Base-by-base conservation (phyloP, 495 filamentous ascomycete genomes). In the Bombardia bombarda region DNA sequence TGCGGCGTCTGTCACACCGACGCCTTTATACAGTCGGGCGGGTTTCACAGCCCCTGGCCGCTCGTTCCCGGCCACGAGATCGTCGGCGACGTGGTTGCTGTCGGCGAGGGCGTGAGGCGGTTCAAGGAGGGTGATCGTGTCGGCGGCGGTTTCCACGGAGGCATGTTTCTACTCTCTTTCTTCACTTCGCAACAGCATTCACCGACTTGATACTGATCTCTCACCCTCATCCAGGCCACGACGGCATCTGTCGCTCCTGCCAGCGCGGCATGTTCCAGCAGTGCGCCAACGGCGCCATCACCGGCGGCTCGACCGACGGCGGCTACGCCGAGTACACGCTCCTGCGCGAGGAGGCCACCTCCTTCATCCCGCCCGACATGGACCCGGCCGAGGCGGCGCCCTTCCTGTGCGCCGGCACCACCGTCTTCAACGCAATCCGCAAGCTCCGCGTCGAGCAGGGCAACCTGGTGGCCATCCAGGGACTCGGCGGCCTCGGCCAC, bases 361-460 rank as follows among this genome's bases (percentile, higher is more conserved):
- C 81, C 1, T 65, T 66, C 19, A 67, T 86, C 40, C 79, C 80
- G 7, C 32, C 51, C 7, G 67, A 79, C 36, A 57, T 74, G 14
- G 69, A 80, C 46, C 67, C 79, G 0, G 78, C 69, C 5, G 60
- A 75, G 38, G 74, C 68, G 23, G 80, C 80, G 0, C 81, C 82
- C 0, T 68, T 84, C 9, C 71, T 86, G 7, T 86, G 82, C 57
- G 80, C 82, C 0, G 81, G 81, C 26, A 71, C 82, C 24, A 83
- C 80, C 9, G 77, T 79, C 20, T 86, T 83, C 70, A 84, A 84
- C 61, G 69, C 69, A 3, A 78, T 86, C 40, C 72, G 80, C 21
- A 70, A 74, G 41, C 69, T 78, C 66, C 62, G 71, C 16, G 65
- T 83, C 31, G 57, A 67, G n/a, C 62, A 70, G 0, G 81, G 80